Conservation (phyloP, 331 rosid genomes). For the Pyrus hybrid region DNA sequence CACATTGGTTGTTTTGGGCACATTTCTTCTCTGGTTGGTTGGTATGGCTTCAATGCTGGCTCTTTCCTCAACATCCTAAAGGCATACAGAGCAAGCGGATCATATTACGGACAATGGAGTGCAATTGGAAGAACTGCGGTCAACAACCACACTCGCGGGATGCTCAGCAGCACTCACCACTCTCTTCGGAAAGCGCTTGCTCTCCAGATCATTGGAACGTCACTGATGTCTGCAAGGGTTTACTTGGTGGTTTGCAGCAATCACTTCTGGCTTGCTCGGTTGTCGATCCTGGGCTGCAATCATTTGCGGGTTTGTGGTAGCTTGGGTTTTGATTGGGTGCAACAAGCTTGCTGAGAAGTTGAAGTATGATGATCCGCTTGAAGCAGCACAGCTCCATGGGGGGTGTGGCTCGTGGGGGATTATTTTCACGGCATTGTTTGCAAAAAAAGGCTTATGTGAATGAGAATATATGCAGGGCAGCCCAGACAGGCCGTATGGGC, state of each 20-base stretch:
- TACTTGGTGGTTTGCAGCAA: slow-evolving; percentile 64
- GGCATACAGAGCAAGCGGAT: slow-evolving; percentile 17
- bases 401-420: slow-evolving; percentile 72
- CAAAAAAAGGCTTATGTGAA: slow-evolving; percentile 35
- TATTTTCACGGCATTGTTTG: slow-evolving; percentile 52
- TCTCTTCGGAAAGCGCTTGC: slow-evolving; percentile 35
- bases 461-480: slow-evolving; percentile 35
- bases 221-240: slow-evolving; percentile 53
- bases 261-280: slow-evolving; percentile 56
- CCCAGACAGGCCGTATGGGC: slow-evolving; percentile 39
- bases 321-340: slow-evolving; percentile 47
- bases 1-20: slow-evolving; percentile 53
- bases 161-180: slow-evolving; percentile 52
- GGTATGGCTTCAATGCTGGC: slow-evolving; percentile 75
- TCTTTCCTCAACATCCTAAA: slow-evolving; percentile 40
- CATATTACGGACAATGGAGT: slow-evolving; percentile 64
- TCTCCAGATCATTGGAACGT: slow-evolving; percentile 60
- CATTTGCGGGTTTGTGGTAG: slow-evolving; percentile 55
- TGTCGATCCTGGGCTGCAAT: slow-evolving; percentile 72
- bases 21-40: slow-evolving; percentile 63
- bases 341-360: slow-evolving; percentile 42
- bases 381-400: slow-evolving; percentile 61
- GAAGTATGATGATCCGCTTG: slow-evolving; percentile 53
- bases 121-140: slow-evolving; percentile 66
- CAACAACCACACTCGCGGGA: slow-evolving; percentile 55